Evolutionary conservation across 441 rosid genomes (phyloP), one percentile per base, ranked within the genome.

Genomic region (Lepidium campestre): DNA sequence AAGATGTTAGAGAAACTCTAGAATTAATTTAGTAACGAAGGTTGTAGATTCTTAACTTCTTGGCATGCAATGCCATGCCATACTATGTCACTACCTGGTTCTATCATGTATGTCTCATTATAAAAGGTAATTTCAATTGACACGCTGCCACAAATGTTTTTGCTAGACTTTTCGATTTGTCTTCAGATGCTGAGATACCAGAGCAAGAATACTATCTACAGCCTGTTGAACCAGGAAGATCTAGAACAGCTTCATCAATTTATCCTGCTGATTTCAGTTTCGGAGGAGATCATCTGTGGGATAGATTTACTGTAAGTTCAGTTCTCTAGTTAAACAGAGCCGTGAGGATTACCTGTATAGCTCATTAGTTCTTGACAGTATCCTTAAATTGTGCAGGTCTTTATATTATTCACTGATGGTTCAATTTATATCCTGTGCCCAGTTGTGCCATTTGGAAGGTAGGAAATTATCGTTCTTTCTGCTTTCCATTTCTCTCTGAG

Each of bases 251-350:
- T 71, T 82, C 91, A 32, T 81, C 97, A 70, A 74, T 89, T 57
- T 90, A 88, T 78, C 86, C 97, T 46, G 96, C 84, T 53, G 93
- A 85, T 76, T 95, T 90, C 77, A 78, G 80, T 69, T 95, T 90
- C 54, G 95, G 98, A 29, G 96, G 86, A 79, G 91, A 87, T 71
- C 98, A 90, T 82, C 74, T 95, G 80, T 91, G 99, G 99, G 97
- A 95, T 74, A 82, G 88, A 56, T 88, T 94, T 75, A 86, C 86
- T 63, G 98, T 94, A 86, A 91, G 97, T 86, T 70, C 55, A 42
- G 47, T 67, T 34, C 31, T 69, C 53, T 8, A 69, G 55, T 68
- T 73, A 62, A 55, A 39, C 15, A 47, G 12, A 62, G 50, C 57
- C 27, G 46, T 19, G 22, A 37, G 40, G 7, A 48, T 62, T 62